Base-by-base conservation (phyloP, 495 filamentous ascomycete genomes). In the Aspergillus egyptiacus region DNA sequence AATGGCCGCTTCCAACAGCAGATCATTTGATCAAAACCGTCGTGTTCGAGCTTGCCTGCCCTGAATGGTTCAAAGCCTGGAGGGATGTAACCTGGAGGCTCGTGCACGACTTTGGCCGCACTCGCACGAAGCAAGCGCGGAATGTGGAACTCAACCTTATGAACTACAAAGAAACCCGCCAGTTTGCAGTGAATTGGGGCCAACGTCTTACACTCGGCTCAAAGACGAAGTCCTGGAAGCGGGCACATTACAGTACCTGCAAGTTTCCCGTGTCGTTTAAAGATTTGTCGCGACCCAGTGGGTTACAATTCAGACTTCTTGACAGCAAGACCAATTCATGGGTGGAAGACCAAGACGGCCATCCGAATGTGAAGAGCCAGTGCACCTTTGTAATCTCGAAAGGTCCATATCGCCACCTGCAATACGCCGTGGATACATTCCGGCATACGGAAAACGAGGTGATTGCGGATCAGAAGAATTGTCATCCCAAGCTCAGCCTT, bases 1-100 rank as follows among this genome's bases (percentile, higher is more conserved):
- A 84, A 43, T 83, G 79, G 79, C 82, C 82, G 4, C 61, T 85
- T 14, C 79, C 82, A 0, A 14, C 17, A 0, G 38, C 62, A n/a
- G 18, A 45, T 1, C 28, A 32, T 0, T 37, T 66, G 13, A 59
- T 66, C 0, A 72, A 75, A 48, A 56, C 72, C 0, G 66, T 68
- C 1, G 66, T 84, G 1, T 83, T 85, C 34, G 81, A 85, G 58
- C 62, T 82, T 1, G 24, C 51, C 14, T 63, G 73, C 5, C 80
- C 80, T 7, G 7, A 7, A 1, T 51, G 46, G 2, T 69, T 81
- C 28, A 49, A 37, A 9, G 38, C 60, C n/a, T 86, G 82, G 82
- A 67, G 82, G 2, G 68, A 82, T 46, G 46, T 57, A 8, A 78
- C 75, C 0, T 61, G 51, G 50, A 46, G 28, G 32, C 10, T 58